Evolutionary conservation across 306 rosid genomes (phyloP).

Genomic region (Pterocarpus macrocarpus): DNA sequence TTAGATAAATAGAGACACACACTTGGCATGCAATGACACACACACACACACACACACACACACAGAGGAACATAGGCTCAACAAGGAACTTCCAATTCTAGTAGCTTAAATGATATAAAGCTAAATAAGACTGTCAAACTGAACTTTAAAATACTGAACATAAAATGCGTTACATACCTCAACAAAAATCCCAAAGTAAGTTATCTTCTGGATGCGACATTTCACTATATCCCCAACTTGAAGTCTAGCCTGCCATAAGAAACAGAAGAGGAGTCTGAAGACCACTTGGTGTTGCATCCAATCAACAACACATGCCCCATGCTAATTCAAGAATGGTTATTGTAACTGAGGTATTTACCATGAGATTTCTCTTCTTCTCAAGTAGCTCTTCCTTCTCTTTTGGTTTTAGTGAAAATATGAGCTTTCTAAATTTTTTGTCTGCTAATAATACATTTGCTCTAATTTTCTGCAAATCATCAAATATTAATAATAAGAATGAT

Average conservation of each 20-base stretch:
- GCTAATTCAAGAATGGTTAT: slow-evolving; percentile 30
- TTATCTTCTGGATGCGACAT: slow-evolving; percentile 79
- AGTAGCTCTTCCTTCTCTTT: slow-evolving; percentile 80
- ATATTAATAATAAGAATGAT: slow-evolving; percentile 40
- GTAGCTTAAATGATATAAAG: slow-evolving; percentile 30
- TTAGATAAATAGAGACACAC: slow-evolving; percentile 23
- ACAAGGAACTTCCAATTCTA: slow-evolving; percentile 30
- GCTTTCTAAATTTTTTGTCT: slow-evolving; percentile 78
- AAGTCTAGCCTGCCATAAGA: slow-evolving; percentile 76
- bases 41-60: not conserved
- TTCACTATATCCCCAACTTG: slow-evolving; percentile 93
- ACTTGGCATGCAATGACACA: not conserved
- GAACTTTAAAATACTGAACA: slow-evolving; percentile 36
- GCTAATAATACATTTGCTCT: slow-evolving; percentile 70
- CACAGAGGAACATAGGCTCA: not conserved
- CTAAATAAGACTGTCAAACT: slow-evolving; percentile 28
- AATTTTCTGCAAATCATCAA: slow-evolving; percentile 70
- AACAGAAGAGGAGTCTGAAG: slow-evolving; percentile 41
- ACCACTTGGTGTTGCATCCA: slow-evolving; percentile 43
- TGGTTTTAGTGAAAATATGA: slow-evolving; percentile 76
- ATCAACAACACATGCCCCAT: slow-evolving; percentile 30
- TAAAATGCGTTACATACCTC: slow-evolving; percentile 69
- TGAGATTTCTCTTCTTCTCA: slow-evolving; percentile 83
- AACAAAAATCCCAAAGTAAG: slow-evolving; percentile 93
- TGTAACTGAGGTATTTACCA: slow-evolving; percentile 65